Evolutionary conservation across 2,329 filamentous ascomycete genomes (phyloP), one percentile per base, ranked within the genome.

Genomic region (Neurospora sp.): DNA sequence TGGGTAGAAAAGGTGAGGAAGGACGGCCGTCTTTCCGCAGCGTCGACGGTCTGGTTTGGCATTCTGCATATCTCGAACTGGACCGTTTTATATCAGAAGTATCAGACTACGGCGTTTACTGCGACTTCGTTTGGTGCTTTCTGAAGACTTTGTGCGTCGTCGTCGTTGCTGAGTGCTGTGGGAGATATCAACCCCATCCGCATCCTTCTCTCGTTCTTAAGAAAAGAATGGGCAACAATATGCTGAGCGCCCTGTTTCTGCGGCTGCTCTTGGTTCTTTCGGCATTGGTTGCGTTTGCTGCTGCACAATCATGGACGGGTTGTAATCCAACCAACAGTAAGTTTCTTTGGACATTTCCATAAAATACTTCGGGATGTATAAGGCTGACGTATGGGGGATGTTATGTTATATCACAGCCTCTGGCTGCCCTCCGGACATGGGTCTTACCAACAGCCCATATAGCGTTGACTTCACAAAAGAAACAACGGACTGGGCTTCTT

Each of bases 391-490:
- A 52, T 10, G 23, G 52, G 23, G 7, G 23, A 5, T 36, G 23
- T 10, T 6, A 2, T 62, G 13, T 17, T 15, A 17, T 62, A 62
- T 36, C 52, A 62, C 52, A 62, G 52, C 28, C 15, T 62, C 52
- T 62, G 28, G 52, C 8, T 75, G 74, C 42, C 67, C 70, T 36
- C 58, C 70, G 28, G 72, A 75, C 15, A 19, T 66, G 28, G 74
- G 73, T 3, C 71, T 75, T 11, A 17, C 66, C 7, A 68, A 70
- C 38, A 52, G 66, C 2, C 68, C 67, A 2, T 75, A 75, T 70
- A 68, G 36, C 15, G 70, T 90, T 77, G 90, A 93, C 80, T 92
- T 94, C 79, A 87, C 85, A 42, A 81, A 86, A 69, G 89, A 89
- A 42, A 62, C 52, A 36, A 76, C 82, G 3, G 82, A 87, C 9